Base-by-base conservation (phyloP, 2,329 filamentous ascomycete genomes). In the Pseudogymnoascus sp. region DNA sequence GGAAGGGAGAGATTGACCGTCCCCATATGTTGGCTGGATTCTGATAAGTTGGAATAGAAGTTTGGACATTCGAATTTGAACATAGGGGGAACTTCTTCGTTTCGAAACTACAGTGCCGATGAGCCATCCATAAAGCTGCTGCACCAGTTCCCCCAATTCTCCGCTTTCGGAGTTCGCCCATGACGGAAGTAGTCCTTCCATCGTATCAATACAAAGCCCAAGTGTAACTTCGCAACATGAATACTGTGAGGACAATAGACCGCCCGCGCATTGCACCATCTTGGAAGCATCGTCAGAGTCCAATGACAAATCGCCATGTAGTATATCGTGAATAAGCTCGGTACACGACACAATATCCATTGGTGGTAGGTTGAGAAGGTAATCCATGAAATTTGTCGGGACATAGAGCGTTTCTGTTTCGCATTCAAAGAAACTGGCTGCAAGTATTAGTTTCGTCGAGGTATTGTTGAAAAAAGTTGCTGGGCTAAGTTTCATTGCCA, bases 121-220 rank as follows among this genome's bases (percentile, higher is more conserved):
- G 67, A 95, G 88, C 78, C 91, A 91, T 50, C 83, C 77, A 73
- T 97, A 97, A 19, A 97, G 77, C 65, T 96, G 88, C 19, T 86
- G 82, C 3, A 88, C 90, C 42, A 83, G 80, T 2, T 84, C 82
- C n/a, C 81, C 81, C 2, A 96, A 77, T 0, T 85, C 78, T 35
- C 82, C 81, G 21, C 79, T 77, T 11, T 50, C 64, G 26, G 67
- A 63, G 11, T 61, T 64, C 8, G 53, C 33, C 72, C 71, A 74
- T 10, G 68, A 59, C 8, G 67, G 64, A 8, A 67, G 67, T 2
- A 73, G 59, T 37, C 82, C 84, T 61, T 82, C 77, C 72, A 96
- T 82, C 62, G 90, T 76, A 56, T 88, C 83, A 24, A 96, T 79
- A 66, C 86, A 88, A 16, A 86, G 78, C 50, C 81, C 82, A 59